Evolutionary conservation across 2,329 filamentous ascomycete species (phyloP), one percentile per base, ranked within the genome.

Genomic region (Arthrobotrys sinensis): DNA sequence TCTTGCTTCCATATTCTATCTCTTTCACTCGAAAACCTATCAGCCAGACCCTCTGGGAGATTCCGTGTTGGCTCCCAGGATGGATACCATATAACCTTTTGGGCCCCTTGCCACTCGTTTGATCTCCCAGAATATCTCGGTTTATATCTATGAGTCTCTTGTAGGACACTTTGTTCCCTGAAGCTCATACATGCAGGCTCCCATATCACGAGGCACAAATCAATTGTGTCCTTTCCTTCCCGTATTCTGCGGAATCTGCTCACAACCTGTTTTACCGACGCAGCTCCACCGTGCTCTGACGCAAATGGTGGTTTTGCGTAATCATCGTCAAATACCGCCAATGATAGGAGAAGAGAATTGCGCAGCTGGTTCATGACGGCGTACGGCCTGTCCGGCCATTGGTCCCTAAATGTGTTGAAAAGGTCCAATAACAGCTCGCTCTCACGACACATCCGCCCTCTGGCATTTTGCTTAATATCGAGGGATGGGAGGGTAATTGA

Each of bases 341-440:
- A 36, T 14, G 75, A 46, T n/a, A 78, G 28, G 1, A 78, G 45
- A 16, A 78, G 62, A 0, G 75, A 78, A 34, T 70, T 72, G 14
- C 75, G 75, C n/a, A 78, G 62, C 21, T 78, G 75, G 40, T 78
- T 78, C 21, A 78, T 78, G 11, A 78, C 75, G 1, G 75, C 75
- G 19, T 78, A 78, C 3, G 75, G 75, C 7, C 75, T 63, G 24
- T 78, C 75, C 4, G 75, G 75, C 75, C 75, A 78, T 45, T 72
- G 53, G 38, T 78, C 64, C 48, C 52, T 72, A 4, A 78, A 50
- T 10, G 55, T 72, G 38, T 67, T 71, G 14, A 78, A 48, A 48
- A 78, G 63, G 38, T 72, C 75, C 1, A 78, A 11, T 2, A 78
- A 45, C 3, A 78, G 62, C 40, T 78, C 75, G 36, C 75, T 78